Percentiles rank a stretch among this genome's conserved stretches.
phyloP scores from a whole-genome alignment of 2,329 filamentous ascomycete genomes.

The Lasiodiplodia gonubiensis region DNA sequence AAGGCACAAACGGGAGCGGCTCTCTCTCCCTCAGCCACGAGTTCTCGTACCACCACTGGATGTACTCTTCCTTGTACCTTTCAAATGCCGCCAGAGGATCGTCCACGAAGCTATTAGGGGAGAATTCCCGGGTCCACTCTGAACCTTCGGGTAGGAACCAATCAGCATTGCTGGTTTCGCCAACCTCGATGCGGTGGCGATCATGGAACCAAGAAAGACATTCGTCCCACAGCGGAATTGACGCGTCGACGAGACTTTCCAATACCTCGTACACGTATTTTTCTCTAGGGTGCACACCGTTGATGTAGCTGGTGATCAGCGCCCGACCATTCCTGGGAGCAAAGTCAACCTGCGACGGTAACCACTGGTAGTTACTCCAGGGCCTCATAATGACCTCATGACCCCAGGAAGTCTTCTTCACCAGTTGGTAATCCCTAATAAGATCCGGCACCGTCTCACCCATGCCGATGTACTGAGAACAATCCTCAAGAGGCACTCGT shows the following conservation, averaged over 20 bases:
- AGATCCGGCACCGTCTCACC: too few species aligned
- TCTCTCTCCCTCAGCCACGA: too few species aligned
- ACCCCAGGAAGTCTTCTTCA: too few species aligned
- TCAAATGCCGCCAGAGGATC: too few species aligned
- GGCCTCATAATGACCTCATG: too few species aligned
- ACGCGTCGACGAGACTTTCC: slow-evolving; percentile 48
- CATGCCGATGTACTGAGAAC: slow-evolving; percentile 39
- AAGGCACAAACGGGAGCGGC: neutral
- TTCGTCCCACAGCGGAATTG: slow-evolving; percentile 56
- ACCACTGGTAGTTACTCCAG: slow-evolving; percentile 39
- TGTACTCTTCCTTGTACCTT: too few species aligned
- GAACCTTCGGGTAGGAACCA: neutral
- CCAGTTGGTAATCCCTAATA: too few species aligned
- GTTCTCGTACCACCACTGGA: too few species aligned
- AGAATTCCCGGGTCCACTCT: neutral
- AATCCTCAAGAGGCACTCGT: slow-evolving; percentile 39
- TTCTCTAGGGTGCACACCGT: slow-evolving; percentile 63
- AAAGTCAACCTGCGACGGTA: slow-evolving; percentile 59
- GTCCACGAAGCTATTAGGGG: too few species aligned
- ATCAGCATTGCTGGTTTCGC: neutral
- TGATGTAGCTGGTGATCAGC: slow-evolving; percentile 59
- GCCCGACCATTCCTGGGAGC: slow-evolving; percentile 41
- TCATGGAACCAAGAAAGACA: slow-evolving; percentile 33
- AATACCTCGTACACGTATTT: too few species aligned
- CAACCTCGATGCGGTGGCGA: slow-evolving; percentile 12